Conservation (phyloP, 495 filamentous ascomycete genomes). For the Penicillium silybi region DNA sequence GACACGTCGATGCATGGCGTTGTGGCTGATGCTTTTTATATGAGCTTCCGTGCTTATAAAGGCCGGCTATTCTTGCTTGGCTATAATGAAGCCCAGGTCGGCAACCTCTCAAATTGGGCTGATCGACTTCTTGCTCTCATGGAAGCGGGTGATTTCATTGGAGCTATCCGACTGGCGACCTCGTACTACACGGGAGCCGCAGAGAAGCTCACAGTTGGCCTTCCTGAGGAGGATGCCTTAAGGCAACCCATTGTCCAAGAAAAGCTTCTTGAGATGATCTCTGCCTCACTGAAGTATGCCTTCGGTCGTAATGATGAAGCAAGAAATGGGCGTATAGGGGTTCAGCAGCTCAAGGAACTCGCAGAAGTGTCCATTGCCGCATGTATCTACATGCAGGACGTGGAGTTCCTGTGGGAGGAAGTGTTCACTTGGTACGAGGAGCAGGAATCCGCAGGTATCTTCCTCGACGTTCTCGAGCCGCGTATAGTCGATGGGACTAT, state of each 20-base stretch:
- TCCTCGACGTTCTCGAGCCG: slow-evolving; percentile 81
- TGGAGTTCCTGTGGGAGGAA: slow-evolving; percentile 85
- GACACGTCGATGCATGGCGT: slow-evolving; percentile 90
- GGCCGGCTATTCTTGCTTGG: slow-evolving; percentile 88
- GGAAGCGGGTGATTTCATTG: slow-evolving; percentile 91
- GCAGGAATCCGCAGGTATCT: slow-evolving; percentile 63
- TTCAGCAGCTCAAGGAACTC: slow-evolving; percentile 66
- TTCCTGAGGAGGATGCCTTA: slow-evolving; percentile 76
- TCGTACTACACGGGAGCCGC: slow-evolving; percentile 85
- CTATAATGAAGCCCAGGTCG: slow-evolving; percentile 83
- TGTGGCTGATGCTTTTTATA: slow-evolving; percentile 94
- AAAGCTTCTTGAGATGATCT: slow-evolving; percentile 89
- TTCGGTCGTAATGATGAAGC: slow-evolving; percentile 61
- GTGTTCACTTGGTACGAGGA: slow-evolving; percentile 89
- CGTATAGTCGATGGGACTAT: slow-evolving; percentile 78
- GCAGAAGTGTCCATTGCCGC: slow-evolving; percentile 78
- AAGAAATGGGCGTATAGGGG: slow-evolving; percentile 46
- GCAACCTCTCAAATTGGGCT: slow-evolving; percentile 95
- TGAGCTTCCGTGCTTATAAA: slow-evolving; percentile 95
- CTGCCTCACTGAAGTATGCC: slow-evolving; percentile 85
- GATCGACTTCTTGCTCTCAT: slow-evolving; percentile 92
- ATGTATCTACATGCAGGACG: slow-evolving; percentile 68
- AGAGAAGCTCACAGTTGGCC: slow-evolving; percentile 86
- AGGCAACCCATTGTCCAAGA: slow-evolving; percentile 82
- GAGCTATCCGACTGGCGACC: slow-evolving; percentile 84